These are phyloP conservation scores for Jamesozyma piceae DNA, from an alignment of 805 yeast species.

Conservation along the genomic window DNA sequence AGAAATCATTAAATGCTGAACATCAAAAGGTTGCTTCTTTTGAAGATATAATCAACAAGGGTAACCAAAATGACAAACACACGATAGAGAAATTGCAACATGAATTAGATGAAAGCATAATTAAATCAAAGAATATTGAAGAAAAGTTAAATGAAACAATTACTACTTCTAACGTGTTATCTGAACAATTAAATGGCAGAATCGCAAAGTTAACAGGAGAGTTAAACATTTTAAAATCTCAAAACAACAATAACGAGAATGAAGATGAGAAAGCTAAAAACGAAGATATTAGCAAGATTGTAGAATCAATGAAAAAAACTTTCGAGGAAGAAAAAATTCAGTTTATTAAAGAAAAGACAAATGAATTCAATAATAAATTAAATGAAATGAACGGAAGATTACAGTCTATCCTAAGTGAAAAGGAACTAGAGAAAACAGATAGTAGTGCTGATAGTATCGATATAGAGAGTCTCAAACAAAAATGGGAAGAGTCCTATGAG, in stretches of 20 bases:
- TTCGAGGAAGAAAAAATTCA: conserved; percentile 25
- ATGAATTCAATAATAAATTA: conserved; percentile 18
- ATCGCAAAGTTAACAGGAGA: conserved; percentile 16
- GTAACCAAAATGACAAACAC: not conserved
- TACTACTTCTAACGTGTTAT: conserved; percentile 4
- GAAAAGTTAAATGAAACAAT: conserved; percentile 8
- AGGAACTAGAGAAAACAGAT: not conserved
- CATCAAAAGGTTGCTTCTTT: not conserved
- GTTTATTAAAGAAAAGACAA: conserved; percentile 14
- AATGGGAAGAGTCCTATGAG: conserved; percentile 32
- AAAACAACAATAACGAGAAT: conserved; percentile 10
- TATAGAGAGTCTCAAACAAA: conserved; percentile 14
- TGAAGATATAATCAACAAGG: not conserved
- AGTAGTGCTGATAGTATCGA: conserved; percentile 9
- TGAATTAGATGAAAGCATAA: conserved; percentile 15
- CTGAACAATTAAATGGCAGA: conserved; percentile 6
- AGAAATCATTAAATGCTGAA: conserved; percentile 8
- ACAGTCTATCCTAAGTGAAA: not conserved
- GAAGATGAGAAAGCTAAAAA: conserved; percentile 15
- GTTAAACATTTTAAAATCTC: conserved; percentile 16
- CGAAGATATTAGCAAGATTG: conserved; percentile 10
- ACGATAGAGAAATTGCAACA: conserved; percentile 4
- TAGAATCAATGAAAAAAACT: conserved; percentile 21
- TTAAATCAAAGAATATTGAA: conserved; percentile 15
- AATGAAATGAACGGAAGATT: conserved; percentile 12